Base-by-base conservation (phyloP, 805 yeast genomes). In the Starmera caribaea region DNA sequence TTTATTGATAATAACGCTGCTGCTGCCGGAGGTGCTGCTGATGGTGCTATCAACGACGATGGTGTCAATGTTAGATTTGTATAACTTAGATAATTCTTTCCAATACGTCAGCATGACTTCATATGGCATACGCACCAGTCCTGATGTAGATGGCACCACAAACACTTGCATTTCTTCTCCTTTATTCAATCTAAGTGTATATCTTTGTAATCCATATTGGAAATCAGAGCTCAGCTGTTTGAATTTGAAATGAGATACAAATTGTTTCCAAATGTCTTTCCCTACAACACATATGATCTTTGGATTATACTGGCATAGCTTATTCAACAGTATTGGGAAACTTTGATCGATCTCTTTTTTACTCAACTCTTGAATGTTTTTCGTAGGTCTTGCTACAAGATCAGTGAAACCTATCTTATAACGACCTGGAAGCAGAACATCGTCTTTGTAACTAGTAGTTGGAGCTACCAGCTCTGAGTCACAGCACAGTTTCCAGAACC, bases 111-210 rank as follows among this genome's bases (percentile, higher is more conserved):
- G 50, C 50, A 77, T 77, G 32, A 64, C 67, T 0, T 57, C 61
- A 41, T 61, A 62, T 26, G 65, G 59, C 50, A 76, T 59, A 9
- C 80, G 69, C 8, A 79, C 89, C 8, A 83, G 57, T 2, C 90
- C 90, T 5, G 87, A 79, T 0, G 89, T 81, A 35, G 78, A 78
- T 3, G 89, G 88, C 24, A 81, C 68, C 6, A 82, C 87, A 68
- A 77, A 0, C 75, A 54, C 5, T 51, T 41, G n/a, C 57, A 46
- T 24, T 42, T 21, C 49, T 39, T 21, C 26, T 21, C 26, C 26
- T 21, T 21, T 21, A 9, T 5, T 21, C 26, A 21, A 21, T 21
- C 26, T 38, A 4, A 37, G 34, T 5, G 24, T 32, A 21, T 38
- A 41, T 10, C 34, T 27, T 34, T 62, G 72, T 34, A 51, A 39